Evolutionary conservation across 345 rosid species (phyloP).

Genomic region (Gossypium arboreum): DNA sequence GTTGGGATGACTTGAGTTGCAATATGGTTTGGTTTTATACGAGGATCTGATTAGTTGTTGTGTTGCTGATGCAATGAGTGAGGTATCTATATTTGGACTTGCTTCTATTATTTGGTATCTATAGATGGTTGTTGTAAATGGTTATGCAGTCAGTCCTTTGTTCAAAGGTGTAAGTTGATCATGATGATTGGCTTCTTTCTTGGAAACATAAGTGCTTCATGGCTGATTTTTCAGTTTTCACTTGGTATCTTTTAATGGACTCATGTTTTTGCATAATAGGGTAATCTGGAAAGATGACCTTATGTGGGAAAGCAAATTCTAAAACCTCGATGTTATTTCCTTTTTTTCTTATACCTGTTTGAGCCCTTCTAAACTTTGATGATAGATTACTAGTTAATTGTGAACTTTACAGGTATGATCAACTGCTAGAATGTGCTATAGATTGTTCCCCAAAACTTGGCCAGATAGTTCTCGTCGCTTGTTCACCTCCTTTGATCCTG

Average conservation of each 20-base stretch:
- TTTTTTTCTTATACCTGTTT: conserved; percentile 1
- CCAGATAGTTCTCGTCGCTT: conserved; percentile 96
- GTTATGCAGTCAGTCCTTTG: conserved; percentile 3
- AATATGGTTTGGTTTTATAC: conserved; percentile 52
- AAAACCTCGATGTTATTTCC: background rate
- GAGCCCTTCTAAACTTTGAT: background rate
- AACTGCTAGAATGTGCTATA: conserved; percentile 92
- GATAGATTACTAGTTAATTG: conserved; percentile 1
- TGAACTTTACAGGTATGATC: conserved; percentile 70
- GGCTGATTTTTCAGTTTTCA: conserved; percentile 5
- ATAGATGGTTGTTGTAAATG: background rate
- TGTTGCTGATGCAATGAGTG: conserved; percentile 98
- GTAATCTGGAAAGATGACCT: background rate
- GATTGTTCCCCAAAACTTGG: conserved; percentile 97
- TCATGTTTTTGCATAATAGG: background rate
- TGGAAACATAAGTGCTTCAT: background rate
- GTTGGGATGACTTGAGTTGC: background rate
- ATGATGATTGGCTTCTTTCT: background rate
- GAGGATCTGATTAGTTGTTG: conserved; percentile 89
- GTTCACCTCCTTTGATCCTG: conserved; percentile 91
- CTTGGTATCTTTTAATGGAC: background rate
- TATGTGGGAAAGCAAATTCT: background rate
- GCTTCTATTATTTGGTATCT: background rate
- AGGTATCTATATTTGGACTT: conserved; percentile 43
- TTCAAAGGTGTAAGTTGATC: background rate